phyloP scores from a whole-genome alignment of 352 stramenopile genomes.

The Phytophthora palmivora region DNA sequence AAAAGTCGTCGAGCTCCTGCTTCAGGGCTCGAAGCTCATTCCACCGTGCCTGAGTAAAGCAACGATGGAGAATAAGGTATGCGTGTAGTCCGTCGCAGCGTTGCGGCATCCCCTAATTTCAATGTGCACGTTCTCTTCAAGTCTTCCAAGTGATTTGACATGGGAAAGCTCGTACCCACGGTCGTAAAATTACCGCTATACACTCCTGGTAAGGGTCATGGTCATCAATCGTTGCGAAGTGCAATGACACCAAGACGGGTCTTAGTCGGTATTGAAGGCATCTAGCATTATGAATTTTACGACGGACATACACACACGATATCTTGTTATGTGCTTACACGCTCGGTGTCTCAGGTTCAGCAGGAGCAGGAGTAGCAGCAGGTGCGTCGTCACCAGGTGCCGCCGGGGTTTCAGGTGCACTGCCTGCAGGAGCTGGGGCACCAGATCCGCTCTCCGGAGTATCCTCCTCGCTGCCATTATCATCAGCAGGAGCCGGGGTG shows the following conservation, averaged over 20 bases:
- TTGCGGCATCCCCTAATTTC: constrained; percentile 20
- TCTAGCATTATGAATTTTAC: constrained; percentile 42
- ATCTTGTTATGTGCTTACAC: constrained; percentile 32
- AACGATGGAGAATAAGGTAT: constrained; percentile 23
- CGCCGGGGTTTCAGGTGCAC: no score
- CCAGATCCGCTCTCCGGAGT: constrained; percentile 2
- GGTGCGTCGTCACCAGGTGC: not conserved
- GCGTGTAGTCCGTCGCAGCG: constrained; percentile 4
- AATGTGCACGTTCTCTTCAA: constrained; percentile 28
- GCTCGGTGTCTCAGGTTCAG: constrained; percentile 1
- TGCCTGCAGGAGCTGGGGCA: no score
- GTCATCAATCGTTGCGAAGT: no score
- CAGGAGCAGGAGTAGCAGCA: constrained; percentile 23
- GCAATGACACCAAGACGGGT: no score
- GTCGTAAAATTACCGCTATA: no score
- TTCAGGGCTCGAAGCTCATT: constrained; percentile 45
- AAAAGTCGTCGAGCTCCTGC: constrained; percentile 17
- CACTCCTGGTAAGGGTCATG: no score
- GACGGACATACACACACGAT: constrained; percentile 24
- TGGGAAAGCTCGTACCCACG: constrained; percentile 13
- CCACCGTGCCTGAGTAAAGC: constrained; percentile 30
- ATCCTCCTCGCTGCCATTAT: not conserved
- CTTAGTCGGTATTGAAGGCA: constrained; percentile 15
- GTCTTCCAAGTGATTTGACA: constrained; percentile 19
- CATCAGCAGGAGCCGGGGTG: no score